Percentiles rank a stretch among this genome's conserved stretches.
Conservation (phyloP, 805 yeast species). For the Zygotorulaspora danielsina region DNA sequence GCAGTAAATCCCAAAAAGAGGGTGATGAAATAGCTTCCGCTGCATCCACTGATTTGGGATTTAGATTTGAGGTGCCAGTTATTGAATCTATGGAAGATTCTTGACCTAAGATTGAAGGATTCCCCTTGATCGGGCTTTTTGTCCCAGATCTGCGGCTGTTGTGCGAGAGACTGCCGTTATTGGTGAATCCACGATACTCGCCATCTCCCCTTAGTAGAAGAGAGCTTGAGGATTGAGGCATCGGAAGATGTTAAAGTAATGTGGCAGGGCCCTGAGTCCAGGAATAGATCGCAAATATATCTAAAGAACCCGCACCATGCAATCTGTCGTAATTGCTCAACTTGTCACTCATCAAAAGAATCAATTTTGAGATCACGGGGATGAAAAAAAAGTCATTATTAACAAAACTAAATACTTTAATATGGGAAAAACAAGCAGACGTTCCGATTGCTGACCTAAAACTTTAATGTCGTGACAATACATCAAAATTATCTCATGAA, state of each 20-base stretch:
- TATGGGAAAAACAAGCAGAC: too few species aligned
- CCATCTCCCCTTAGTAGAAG: constrained; percentile 4
- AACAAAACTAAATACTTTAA: too few species aligned
- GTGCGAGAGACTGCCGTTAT: constrained; percentile 4
- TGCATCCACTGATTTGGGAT: constrained; percentile 10
- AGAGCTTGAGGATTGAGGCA: constrained; percentile 6
- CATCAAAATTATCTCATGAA: not conserved
- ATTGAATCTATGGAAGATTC: constrained; percentile 3
- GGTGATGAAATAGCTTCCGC: constrained; percentile 10
- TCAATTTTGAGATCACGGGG: not conserved
- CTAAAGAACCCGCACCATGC: too few species aligned
- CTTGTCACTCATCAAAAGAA: not conserved
- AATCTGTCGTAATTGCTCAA: too few species aligned
- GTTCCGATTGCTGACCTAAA: too few species aligned
- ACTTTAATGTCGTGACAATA: too few species aligned
- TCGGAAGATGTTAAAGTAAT: not conserved
- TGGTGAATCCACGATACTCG: constrained; percentile 3
- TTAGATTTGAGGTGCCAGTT: constrained; percentile 4
- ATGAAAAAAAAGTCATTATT: too few species aligned
- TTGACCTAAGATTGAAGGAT: not conserved
- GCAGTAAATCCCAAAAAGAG: constrained; percentile 34
- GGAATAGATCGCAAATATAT: too few species aligned
- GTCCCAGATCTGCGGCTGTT: not conserved
- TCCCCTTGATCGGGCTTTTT: not conserved
- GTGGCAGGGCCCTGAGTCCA: too few species aligned